These are phyloP conservation scores for Verticillium albo-atrum DNA, from an alignment of 2,329 filamentous ascomycete genomes.

Conservation along the genomic window DNA sequence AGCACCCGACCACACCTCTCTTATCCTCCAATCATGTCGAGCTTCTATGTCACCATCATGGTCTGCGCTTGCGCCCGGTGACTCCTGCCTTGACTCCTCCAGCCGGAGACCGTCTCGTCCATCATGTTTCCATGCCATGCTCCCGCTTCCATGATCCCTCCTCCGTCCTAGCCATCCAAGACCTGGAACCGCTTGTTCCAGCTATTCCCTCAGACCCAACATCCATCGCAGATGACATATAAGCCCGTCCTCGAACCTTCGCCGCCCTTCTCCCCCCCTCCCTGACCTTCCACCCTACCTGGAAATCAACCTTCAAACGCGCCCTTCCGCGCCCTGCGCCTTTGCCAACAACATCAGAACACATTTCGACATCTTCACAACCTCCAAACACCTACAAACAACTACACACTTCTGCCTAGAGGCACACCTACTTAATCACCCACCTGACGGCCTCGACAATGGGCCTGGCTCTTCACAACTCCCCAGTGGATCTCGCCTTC, in stretches of 20 bases:
- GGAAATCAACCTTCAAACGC: neutral
- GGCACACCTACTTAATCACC: neutral
- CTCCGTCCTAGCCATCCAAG: neutral
- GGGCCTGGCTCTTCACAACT: conserved; percentile 8
- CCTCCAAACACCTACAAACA: neutral
- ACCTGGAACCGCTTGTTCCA: neutral
- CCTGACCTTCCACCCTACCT: neutral
- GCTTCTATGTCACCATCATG: neutral
- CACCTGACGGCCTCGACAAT: neutral
- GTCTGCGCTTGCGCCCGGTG: neutral
- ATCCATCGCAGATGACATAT: neutral
- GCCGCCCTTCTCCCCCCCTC: neutral
- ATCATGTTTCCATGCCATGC: too few relatives aligned
- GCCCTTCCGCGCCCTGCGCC: neutral
- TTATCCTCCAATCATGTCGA: neutral
- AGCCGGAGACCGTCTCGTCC: too few relatives aligned
- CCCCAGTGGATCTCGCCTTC: neutral
- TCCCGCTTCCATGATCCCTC: neutral
- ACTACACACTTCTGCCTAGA: neutral
- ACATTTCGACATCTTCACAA: neutral
- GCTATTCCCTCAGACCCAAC: too few relatives aligned
- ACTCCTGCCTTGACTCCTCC: neutral
- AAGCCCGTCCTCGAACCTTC: neutral
- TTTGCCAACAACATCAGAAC: neutral
- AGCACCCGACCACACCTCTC: neutral